Conservation (phyloP, 441 rosid species). For the Macaranga tanarius region DNA sequence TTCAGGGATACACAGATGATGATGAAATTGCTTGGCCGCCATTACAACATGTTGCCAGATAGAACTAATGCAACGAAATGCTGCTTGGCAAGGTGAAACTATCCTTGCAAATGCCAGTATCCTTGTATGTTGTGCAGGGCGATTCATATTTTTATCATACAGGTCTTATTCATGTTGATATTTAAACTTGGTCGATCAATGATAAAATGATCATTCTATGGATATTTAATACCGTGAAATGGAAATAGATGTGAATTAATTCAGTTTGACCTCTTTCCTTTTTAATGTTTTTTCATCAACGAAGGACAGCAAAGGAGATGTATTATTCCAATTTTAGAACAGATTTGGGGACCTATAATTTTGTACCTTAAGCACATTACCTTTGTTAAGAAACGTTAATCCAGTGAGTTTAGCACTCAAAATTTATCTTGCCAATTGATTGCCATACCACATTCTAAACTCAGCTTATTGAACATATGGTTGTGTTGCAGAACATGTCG, state of each 20-base stretch:
- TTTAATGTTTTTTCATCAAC: background rate
- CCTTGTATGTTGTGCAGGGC: too few relatives aligned
- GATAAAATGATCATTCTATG: background rate
- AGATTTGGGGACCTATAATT: too few relatives aligned
- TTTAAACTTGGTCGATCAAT: background rate
- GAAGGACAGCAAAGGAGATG: background rate
- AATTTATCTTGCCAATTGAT: too few relatives aligned
- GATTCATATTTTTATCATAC: background rate
- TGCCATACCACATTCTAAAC: too few relatives aligned
- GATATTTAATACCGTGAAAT: slow-evolving; percentile 9
- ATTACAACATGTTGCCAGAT: slow-evolving; percentile 47
- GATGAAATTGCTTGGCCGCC: slow-evolving; percentile 74
- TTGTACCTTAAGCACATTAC: too few relatives aligned
- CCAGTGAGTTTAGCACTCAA: too few relatives aligned
- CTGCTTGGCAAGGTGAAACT: background rate
- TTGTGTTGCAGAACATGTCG: too few relatives aligned
- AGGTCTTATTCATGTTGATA: slow-evolving; percentile 1
- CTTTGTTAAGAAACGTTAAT: too few relatives aligned
- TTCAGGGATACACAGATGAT: slow-evolving; percentile 67
- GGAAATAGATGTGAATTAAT: background rate
- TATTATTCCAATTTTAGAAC: too few relatives aligned
- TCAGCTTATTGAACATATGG: too few relatives aligned
- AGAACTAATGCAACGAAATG: slow-evolving; percentile 17
- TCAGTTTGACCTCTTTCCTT: background rate
- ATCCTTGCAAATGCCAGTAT: background rate